A percentile compares a stretch with the other conserved stretches of the same genome.
These are phyloP conservation scores for Boletellus ananiceps DNA, from an alignment of 768 basidiomycete species.

Conservation along the genomic window DNA sequence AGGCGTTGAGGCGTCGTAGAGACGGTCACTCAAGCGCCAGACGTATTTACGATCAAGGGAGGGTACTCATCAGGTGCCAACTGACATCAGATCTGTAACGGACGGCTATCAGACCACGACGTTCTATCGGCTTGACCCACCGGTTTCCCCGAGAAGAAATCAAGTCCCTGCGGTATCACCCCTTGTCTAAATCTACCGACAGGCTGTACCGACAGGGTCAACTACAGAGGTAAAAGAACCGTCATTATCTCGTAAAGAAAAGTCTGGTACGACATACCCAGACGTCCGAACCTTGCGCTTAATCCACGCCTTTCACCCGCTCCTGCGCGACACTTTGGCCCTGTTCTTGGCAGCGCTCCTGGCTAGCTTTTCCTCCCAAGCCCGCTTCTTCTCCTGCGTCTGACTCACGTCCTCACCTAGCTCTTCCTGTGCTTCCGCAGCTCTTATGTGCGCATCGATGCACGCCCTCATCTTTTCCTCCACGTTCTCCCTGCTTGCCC, in stretches of 20 bases:
- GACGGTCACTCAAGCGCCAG: too few relatives aligned
- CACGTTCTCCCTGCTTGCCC: conserved; percentile 29
- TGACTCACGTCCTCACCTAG: conserved; percentile 57
- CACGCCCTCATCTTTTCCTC: conserved; percentile 69
- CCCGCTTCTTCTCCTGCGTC: conserved; percentile 67
- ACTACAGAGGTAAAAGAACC: not conserved
- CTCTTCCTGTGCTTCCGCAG: conserved; percentile 44
- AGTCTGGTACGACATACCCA: conserved; percentile 9
- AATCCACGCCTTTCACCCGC: conserved; percentile 4
- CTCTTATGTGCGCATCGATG: conserved; percentile 52
- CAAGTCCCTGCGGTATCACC: not conserved
- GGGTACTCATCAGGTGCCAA: too few relatives aligned
- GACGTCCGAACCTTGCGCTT: not conserved
- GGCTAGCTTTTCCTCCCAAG: conserved; percentile 38
- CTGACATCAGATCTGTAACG: too few relatives aligned
- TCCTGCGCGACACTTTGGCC: conserved; percentile 26
- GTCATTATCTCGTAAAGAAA: not conserved
- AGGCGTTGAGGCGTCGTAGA: too few relatives aligned
- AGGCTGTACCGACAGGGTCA: not conserved
- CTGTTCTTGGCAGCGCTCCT: conserved; percentile 34
- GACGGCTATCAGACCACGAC: too few relatives aligned
- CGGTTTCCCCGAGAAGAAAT: too few relatives aligned
- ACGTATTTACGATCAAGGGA: too few relatives aligned
- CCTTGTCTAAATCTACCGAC: not conserved
- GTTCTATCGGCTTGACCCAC: too few relatives aligned